These are phyloP conservation scores for Linaria vulgaris DNA, from an alignment of 257 asterid species.

Conservation along the genomic window DNA sequence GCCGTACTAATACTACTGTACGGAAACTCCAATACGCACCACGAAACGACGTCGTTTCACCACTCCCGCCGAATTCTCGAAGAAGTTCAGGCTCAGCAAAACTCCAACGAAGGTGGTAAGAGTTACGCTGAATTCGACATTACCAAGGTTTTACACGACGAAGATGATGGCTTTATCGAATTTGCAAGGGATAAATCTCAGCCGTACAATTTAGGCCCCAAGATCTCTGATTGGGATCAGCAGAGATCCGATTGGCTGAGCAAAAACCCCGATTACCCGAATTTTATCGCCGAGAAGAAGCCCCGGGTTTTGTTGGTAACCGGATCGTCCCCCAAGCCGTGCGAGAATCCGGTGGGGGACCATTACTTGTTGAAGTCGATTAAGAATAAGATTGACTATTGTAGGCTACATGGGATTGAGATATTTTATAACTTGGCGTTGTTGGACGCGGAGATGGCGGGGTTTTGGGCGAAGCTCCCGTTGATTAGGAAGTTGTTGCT, in stretches of 20 bases:
- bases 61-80: no score
- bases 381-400: conserved; percentile 53
- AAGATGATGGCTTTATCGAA: conserved; percentile 35
- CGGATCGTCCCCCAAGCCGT: conserved; percentile 52
- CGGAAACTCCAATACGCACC: no score
- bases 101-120: no score
- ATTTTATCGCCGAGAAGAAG: conserved; percentile 33
- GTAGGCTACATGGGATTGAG: conserved; percentile 50
- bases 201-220: conserved; percentile 49
- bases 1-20: no score
- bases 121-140: conserved; percentile 33
- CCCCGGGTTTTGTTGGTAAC: conserved; percentile 54
- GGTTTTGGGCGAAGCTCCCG: conserved; percentile 56
- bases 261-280: conserved; percentile 39
- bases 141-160: conserved; percentile 37
- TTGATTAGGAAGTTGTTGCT: conserved; percentile 44
- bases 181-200: conserved; percentile 33
- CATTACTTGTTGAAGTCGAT: conserved; percentile 52
- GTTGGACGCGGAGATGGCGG: conserved; percentile 57
- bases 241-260: conserved; percentile 46
- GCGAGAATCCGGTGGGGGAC: conserved; percentile 57
- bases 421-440: conserved; percentile 50
- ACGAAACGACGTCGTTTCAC: no score
- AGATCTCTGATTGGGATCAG: conserved; percentile 50
- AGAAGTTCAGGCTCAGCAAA: no score